Evolutionary conservation across 1,284 basidiomycete species (phyloP).

Genomic region (Earliella scabrosa): DNA sequence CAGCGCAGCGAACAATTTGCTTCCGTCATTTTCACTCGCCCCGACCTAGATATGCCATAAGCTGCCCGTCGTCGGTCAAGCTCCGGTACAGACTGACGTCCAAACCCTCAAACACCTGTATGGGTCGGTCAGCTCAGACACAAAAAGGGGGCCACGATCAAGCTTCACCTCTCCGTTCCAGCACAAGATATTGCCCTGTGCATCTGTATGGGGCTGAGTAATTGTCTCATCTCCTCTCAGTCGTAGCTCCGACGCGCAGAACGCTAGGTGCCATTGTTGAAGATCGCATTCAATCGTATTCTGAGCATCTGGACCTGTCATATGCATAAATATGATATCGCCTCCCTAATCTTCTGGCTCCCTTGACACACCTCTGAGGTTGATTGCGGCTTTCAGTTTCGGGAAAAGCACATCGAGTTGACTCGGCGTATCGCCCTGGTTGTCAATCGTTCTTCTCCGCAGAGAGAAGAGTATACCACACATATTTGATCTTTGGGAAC

Average conservation of each 20-base stretch:
- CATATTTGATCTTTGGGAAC: slow-evolving; percentile 45
- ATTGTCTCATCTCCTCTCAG: slow-evolving; percentile 69
- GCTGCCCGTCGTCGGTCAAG: too few species aligned
- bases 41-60: slow-evolving; percentile 42
- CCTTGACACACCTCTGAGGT: slow-evolving; percentile 50
- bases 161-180: slow-evolving; percentile 96
- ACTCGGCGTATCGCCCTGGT: slow-evolving; percentile 2
- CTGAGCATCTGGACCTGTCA: slow-evolving; percentile 70
- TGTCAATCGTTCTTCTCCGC: slow-evolving; percentile 5
- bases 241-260: slow-evolving; percentile 82
- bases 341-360: too few species aligned
- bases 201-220: slow-evolving; percentile 70
- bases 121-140: not conserved
- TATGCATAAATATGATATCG: too few species aligned
- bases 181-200: slow-evolving; percentile 67
- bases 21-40: slow-evolving; percentile 78
- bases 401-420: slow-evolving; percentile 35
- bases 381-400: slow-evolving; percentile 48
- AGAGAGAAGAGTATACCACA: slow-evolving; percentile 48
- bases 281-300: slow-evolving; percentile 26
- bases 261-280: slow-evolving; percentile 42
- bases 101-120: slow-evolving; percentile 79
- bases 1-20: slow-evolving; percentile 63
- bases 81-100: slow-evolving; percentile 48
- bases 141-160: too few species aligned